Percentiles rank a stretch among this genome's conserved stretches.
Evolutionary conservation across 192 early-diverging fungal species (phyloP).

Genomic region (Spizellomyces sp.): DNA sequence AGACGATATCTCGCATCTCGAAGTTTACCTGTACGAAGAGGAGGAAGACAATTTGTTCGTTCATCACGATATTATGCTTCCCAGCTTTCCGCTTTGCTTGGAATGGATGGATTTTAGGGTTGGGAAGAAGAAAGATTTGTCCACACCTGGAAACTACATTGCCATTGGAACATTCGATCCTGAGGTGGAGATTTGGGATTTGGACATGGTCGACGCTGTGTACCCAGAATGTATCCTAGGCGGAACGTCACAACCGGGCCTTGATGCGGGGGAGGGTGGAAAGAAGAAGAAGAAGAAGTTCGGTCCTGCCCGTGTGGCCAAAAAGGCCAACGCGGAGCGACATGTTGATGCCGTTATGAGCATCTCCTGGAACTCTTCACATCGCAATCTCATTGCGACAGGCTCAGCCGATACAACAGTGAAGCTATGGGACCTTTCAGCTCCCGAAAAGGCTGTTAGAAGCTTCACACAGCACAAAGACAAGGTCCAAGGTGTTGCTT

Average conservation of each 20-base stretch:
- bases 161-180: constrained; percentile 98
- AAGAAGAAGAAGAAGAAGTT: constrained; percentile 49
- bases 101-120: constrained; percentile 95
- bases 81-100: constrained; percentile 91
- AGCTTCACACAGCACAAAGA: constrained; percentile 85
- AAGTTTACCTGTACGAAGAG: constrained; percentile 88
- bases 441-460: constrained; percentile 60
- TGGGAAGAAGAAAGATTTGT: constrained; percentile 58
- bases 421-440: constrained; percentile 95
- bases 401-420: constrained; percentile 97
- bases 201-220: constrained; percentile 87
- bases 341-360: constrained; percentile 96
- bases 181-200: constrained; percentile 98
- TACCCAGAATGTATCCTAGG: constrained; percentile 93
- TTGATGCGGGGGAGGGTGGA: constrained; percentile 42
- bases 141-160: constrained; percentile 77
- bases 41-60: constrained; percentile 89
- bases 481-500: constrained; percentile 90
- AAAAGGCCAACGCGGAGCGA: constrained; percentile 70
- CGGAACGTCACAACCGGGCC: constrained; percentile 31
- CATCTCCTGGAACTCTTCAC: constrained; percentile 88
- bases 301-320: constrained; percentile 31
- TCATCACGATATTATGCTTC: constrained; percentile 98
- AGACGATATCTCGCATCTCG: constrained; percentile 95
- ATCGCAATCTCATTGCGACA: constrained; percentile 79